A percentile compares a stretch with the other conserved stretches of the same genome.
phyloP scores from a whole-genome alignment of 768 basidiomycete genomes.

The Lentinula guzmanii region DNA sequence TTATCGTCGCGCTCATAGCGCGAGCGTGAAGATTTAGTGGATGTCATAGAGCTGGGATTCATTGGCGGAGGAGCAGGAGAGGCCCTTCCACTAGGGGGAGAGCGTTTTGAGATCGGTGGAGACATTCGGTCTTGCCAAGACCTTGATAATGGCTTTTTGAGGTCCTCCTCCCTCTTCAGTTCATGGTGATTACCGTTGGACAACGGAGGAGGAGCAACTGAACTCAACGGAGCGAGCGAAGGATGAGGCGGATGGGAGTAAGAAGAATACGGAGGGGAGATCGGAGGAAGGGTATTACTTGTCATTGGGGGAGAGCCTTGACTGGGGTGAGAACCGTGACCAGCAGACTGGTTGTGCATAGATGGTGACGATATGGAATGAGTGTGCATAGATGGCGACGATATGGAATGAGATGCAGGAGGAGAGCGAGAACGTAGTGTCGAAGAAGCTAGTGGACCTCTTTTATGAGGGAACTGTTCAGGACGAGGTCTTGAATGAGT shows the following conservation, averaged over 20 bases:
- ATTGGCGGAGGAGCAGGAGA: not conserved
- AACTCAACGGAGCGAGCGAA: conserved; percentile 2
- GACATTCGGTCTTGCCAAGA: conserved; percentile 2
- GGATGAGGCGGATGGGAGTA: conserved; percentile 6
- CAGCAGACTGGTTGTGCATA: not conserved
- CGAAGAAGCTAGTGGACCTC: conserved; percentile 57
- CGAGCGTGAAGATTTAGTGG: not conserved
- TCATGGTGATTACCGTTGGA: not conserved
- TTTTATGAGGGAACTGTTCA: conserved; percentile 77
- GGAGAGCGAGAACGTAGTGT: conserved; percentile 47
- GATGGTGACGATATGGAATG: conserved; percentile 19
- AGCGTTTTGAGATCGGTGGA: not conserved
- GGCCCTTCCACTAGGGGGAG: not conserved
- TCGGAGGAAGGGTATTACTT: conserved; percentile 6
- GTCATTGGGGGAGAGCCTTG: not conserved
- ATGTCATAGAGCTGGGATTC: not conserved
- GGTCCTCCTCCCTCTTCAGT: not conserved
- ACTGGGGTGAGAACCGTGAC: not conserved
- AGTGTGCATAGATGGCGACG: conserved; percentile 6
- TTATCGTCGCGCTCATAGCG: not conserved
- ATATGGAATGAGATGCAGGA: conserved; percentile 21
- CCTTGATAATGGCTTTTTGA: not conserved
- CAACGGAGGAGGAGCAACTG: not conserved
- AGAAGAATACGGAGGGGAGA: conserved; percentile 7
- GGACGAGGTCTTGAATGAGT: conserved; percentile 76